Percentiles rank a stretch among this genome's conserved stretches.
phyloP scores from a whole-genome alignment of 768 basidiomycete species.

The Hericium rajendrae region DNA sequence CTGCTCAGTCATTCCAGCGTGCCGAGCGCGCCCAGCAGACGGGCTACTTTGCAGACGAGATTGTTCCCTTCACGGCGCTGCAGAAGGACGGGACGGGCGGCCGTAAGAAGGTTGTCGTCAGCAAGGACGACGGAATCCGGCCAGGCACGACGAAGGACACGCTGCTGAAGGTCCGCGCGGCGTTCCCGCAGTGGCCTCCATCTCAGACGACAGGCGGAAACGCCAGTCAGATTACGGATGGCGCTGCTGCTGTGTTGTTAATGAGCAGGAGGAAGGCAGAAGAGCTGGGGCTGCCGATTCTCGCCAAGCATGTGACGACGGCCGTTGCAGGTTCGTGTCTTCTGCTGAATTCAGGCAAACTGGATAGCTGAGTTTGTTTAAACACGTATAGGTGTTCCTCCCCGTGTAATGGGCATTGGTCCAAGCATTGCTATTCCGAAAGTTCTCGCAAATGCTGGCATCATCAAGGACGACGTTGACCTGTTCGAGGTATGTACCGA shows the following conservation, averaged over 20 bases:
- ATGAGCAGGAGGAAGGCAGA: constrained; percentile 79
- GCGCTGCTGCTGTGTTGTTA: constrained; percentile 70
- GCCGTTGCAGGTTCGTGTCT: constrained; percentile 45
- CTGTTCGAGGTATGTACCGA: constrained; percentile 53
- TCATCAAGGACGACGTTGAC: constrained; percentile 63
- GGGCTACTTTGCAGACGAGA: constrained; percentile 59
- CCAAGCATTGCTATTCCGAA: constrained; percentile 78
- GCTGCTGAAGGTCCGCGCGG: constrained; percentile 55
- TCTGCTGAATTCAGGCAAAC: neutral
- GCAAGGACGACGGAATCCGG: constrained; percentile 71
- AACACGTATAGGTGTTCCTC: constrained; percentile 44
- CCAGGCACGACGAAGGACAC: constrained; percentile 60
- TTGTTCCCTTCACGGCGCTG: constrained; percentile 65
- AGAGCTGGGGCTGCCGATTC: constrained; percentile 56
- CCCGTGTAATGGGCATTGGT: constrained; percentile 84
- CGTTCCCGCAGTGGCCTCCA: constrained; percentile 79
- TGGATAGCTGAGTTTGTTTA: neutral
- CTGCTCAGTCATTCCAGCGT: constrained; percentile 67
- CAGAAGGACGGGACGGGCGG: constrained; percentile 19
- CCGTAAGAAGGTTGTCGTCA: constrained; percentile 40
- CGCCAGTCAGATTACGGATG: constrained; percentile 79
- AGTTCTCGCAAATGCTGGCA: constrained; percentile 57
- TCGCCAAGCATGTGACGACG: constrained; percentile 76
- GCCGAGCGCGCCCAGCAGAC: constrained; percentile 66
- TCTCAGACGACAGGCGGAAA: constrained; percentile 75